phyloP scores from a whole-genome alignment of 2,329 filamentous ascomycete species.

The Colletotrichum agaves region DNA sequence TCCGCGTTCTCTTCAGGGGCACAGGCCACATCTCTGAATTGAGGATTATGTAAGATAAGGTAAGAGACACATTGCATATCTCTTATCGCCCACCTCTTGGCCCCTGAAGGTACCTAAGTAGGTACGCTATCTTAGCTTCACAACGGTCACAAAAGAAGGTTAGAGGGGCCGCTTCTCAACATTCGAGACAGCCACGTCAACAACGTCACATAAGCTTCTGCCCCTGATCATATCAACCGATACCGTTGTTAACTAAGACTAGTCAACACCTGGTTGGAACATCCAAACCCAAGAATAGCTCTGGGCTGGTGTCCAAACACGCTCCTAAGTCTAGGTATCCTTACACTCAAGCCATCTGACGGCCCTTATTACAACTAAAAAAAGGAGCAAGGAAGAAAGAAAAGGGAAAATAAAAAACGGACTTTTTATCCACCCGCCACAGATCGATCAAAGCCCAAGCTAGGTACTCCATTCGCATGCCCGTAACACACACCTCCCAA shows the following conservation, averaged over 20 bases:
- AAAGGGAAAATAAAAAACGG: constrained; percentile 5
- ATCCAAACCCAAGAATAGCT: constrained; percentile 25
- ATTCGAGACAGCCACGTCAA: neutral
- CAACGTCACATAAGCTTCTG: neutral
- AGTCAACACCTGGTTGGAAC: neutral
- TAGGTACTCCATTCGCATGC: constrained; percentile 31
- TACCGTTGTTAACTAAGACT: constrained; percentile 13
- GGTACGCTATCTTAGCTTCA: no score
- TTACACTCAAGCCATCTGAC: constrained; percentile 6
- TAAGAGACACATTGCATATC: neutral
- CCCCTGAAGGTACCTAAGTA: no score
- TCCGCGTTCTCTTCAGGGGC: constrained; percentile 16
- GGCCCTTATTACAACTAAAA: constrained; percentile 16
- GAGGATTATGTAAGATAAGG: constrained; percentile 18
- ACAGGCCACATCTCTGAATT: constrained; percentile 22
- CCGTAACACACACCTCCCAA: constrained; percentile 29
- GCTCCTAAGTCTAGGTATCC: neutral
- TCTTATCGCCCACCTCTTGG: neutral
- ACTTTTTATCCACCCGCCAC: constrained; percentile 24
- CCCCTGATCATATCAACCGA: neutral
- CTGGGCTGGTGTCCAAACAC: constrained; percentile 22
- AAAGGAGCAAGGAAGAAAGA: constrained; percentile 1
- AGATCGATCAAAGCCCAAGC: constrained; percentile 24
- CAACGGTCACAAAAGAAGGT: no score
- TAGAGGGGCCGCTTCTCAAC: neutral